Evolutionary conservation across 2,329 filamentous ascomycete species (phyloP).

Genomic region (Cucurbitaria berberidis): DNA sequence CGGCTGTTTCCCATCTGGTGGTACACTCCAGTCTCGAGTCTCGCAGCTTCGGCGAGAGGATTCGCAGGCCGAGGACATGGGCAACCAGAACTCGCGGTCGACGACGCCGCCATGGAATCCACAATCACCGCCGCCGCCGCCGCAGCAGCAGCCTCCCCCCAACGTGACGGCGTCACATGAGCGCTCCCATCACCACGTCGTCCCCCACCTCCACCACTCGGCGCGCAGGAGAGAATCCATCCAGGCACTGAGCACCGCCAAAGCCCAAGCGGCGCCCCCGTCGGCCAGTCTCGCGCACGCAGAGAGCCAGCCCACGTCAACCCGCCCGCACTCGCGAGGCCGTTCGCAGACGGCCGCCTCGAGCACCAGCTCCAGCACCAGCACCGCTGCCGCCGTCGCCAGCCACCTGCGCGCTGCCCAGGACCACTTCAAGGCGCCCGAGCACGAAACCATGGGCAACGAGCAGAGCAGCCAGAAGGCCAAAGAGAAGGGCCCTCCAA

Average conservation of each 20-base stretch:
- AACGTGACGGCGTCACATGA: conserved; percentile 30
- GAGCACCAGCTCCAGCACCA: conserved; percentile 15
- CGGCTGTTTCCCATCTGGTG: background rate
- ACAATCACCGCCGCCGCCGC: conserved; percentile 23
- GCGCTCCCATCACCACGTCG: conserved; percentile 16
- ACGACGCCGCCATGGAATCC: conserved; percentile 23
- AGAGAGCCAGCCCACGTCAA: conserved; percentile 36
- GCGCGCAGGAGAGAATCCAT: conserved; percentile 50
- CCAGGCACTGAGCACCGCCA: conserved; percentile 46
- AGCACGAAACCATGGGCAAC: conserved; percentile 47
- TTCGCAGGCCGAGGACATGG: conserved; percentile 29
- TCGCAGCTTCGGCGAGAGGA: background rate
- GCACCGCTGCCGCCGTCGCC: conserved; percentile 29
- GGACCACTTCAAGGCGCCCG: conserved; percentile 27
- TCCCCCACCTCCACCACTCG: conserved; percentile 27
- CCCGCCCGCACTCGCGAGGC: conserved; percentile 35
- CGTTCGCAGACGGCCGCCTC: conserved; percentile 33
- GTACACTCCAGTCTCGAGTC: background rate
- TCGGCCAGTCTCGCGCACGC: conserved; percentile 48
- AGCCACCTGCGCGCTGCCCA: conserved; percentile 41
- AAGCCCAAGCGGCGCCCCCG: conserved; percentile 48
- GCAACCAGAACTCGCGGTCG: conserved; percentile 43
- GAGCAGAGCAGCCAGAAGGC: conserved; percentile 47
- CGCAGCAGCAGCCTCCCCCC: conserved; percentile 34
- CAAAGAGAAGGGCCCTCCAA: conserved; percentile 7